Base-by-base conservation (phyloP, 345 rosid species). In the Gossypium anomalum region DNA sequence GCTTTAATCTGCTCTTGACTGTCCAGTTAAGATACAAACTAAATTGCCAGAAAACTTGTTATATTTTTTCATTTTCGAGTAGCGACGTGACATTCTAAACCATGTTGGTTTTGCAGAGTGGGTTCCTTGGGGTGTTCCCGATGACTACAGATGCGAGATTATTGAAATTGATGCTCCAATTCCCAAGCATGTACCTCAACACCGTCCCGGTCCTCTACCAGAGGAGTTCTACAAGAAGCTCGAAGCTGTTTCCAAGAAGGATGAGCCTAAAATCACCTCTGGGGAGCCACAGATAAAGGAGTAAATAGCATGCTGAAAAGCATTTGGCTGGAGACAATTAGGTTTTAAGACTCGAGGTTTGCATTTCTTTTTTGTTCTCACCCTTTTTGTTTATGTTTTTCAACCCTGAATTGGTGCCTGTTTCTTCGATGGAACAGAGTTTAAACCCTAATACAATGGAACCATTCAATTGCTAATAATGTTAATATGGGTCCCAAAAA, bases 121-220 rank as follows among this genome's bases (percentile, higher is more conserved):
- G 98, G 94, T 91, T 83, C 98, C 98, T 66, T 91, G 98, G 98
- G 98, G 93, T 77, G 93, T 93, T 82, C 93, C 97, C 43, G 98
- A 96, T 47, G 99, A 93, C 81, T 88, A 89, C 38, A 94, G 91
- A 76, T 90, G 94, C 20, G 98, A 95, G 82, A 87, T 93, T n/a
- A 85, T 95, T 12, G 98, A 95, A 83, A 88, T 91, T 19, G 94
- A 91, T 79, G 92, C 94, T 23, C 97, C 97, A 3, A 82, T 93
- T 78, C 99, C 99, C 0, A 91, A 93, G 86, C 99, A 93, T 69
- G 91, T 95, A 70, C 99, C 98, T 59, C 84, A 78, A 77, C 99
- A 95, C 79, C 91, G 94, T 76, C 97, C 97, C 23, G 98, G 97
- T 73, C 98, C 99, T 72, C 93, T 95, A 43, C 98, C 98, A 0